Percentiles rank a stretch among this genome's conserved stretches.
Evolutionary conservation across 2,329 filamentous ascomycete species (phyloP).

Genomic region (Colletotrichum sp.): DNA sequence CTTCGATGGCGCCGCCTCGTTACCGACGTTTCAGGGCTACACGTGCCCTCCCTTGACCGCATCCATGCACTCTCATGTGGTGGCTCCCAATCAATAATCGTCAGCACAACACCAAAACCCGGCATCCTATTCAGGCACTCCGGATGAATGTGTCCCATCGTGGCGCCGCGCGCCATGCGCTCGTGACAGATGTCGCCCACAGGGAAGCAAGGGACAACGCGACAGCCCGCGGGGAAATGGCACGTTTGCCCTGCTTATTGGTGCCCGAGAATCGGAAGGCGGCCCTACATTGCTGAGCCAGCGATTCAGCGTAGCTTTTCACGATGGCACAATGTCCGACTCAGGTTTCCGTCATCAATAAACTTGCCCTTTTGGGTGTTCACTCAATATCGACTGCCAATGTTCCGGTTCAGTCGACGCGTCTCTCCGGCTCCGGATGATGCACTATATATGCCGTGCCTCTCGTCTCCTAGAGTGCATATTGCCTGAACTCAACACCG

Average conservation of each 20-base stretch:
- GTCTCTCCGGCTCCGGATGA: not conserved
- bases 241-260: not conserved
- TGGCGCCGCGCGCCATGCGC: not conserved
- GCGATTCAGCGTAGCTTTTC: not conserved
- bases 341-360: not conserved
- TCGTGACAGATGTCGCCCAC: not conserved
- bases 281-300: not conserved
- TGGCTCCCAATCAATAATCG: not conserved
- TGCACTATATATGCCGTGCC: constrained; percentile 11
- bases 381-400: not conserved
- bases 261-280: not conserved
- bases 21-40: not conserved
- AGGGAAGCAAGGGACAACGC: not conserved
- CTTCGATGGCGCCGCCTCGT: not conserved
- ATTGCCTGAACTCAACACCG: constrained; percentile 12
- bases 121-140: constrained; percentile 9
- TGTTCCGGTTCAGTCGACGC: not conserved
- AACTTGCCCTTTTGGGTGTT: not conserved
- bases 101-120: not conserved
- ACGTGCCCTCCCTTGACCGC: not conserved
- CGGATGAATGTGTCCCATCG: constrained; percentile 15
- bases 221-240: not conserved
- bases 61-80: not conserved
- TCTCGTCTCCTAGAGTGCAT: not conserved
- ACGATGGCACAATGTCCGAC: not conserved